Base-by-base conservation (phyloP, 1,284 basidiomycete genomes). In the Chiua sp. region DNA sequence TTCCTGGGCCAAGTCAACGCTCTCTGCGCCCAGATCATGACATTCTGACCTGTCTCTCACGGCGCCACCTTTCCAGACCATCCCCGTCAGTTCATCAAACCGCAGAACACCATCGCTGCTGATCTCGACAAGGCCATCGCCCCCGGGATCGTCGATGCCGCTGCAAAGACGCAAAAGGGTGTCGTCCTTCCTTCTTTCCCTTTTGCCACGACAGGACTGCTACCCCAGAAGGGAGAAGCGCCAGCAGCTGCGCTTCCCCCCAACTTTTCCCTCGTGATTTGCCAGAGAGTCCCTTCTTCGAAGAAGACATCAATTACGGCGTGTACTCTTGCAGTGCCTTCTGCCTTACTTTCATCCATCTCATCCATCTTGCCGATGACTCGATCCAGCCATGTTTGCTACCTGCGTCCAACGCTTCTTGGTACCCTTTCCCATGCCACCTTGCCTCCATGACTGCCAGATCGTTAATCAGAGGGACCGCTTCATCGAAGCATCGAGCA, bases 261-360 rank as follows among this genome's bases (percentile, higher is more conserved):
- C 22, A 66, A 75, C 22, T 72, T 82, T 13, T 78, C 84, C 62
- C 73, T 80, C 15, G 63, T 15, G 85, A 89, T 64, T 72, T 88
- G 59, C 86, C 89, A 30, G 88, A 88, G 65, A 87, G 85, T 0
- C 83, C 86, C 3, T 88, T 87, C 72, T 80, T 93, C 50, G 94
- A 96, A 66, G 91, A 94, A 72, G 88, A 97, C 72, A 79, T 86
- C 51, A 82, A 85, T 62, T 95, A 93, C 5, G 84, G 88, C 54
- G 89, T 98, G 59, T 97, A 98, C 71, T 97, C 97, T 1, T 98
- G 97, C 82, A 98, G 98, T 75, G 90, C 96, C n/a, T 98, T 90
- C 75, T 82, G 84, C 30, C 88, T 96, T 70, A 97, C 97, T 1
- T 91, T 93, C 69, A 84, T 89, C 5, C 87, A 91, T 66, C 85